Evolutionary conservation across 495 filamentous ascomycete species (phyloP).

Genomic region (Hyaloscypha hepaticicola): DNA sequence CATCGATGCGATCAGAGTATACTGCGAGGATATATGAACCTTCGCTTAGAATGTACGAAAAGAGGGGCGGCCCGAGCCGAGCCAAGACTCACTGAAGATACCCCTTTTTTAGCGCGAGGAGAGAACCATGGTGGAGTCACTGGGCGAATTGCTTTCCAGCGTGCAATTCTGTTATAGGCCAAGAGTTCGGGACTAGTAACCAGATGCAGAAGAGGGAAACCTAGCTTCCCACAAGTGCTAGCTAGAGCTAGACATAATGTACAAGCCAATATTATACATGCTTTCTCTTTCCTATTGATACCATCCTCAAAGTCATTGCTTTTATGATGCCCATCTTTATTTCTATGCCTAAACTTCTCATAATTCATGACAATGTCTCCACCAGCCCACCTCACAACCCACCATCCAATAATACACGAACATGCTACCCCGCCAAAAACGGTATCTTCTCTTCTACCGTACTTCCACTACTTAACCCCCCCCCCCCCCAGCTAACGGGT

Average conservation of each 20-base stretch:
- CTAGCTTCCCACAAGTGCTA: background rate
- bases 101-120: background rate
- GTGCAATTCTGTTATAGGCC: background rate
- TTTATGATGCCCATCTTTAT: background rate
- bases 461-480: too few species aligned
- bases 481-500: background rate
- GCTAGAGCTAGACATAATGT: background rate
- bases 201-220: background rate
- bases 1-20: slow-evolving; percentile 42
- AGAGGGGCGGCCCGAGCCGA: background rate
- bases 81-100: background rate
- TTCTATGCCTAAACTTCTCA: background rate
- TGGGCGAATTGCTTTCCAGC: background rate
- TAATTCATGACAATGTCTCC: background rate
- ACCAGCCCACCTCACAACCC: background rate
- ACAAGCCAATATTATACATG: background rate
- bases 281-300: background rate
- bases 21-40: slow-evolving; percentile 29
- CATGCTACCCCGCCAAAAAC: background rate
- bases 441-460: background rate
- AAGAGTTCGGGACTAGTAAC: background rate
- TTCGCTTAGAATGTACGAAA: background rate
- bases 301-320: background rate
- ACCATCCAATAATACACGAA: background rate
- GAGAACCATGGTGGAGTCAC: background rate